Base-by-base conservation (phyloP, 495 filamentous ascomycete genomes). In the Letharia columbiana region DNA sequence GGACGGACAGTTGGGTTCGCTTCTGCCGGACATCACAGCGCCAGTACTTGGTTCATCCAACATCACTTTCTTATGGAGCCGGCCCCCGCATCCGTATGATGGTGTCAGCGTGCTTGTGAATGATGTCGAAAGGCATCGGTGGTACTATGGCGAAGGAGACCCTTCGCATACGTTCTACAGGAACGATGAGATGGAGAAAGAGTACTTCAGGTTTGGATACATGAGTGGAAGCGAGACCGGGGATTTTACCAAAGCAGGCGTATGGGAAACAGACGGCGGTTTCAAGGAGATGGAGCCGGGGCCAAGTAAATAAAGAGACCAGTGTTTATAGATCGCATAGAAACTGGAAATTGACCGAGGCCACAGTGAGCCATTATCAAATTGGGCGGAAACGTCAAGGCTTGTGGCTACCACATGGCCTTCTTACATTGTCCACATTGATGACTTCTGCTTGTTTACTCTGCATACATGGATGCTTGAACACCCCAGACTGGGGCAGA, bases 31-130 rank as follows among this genome's bases (percentile, higher is more conserved):
- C 37, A 76, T 96, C 64, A 74, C 78, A 12, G 68, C 62, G 7
- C 66, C 66, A 31, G 59, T 69, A 2, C 52, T 64, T 15, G 65
- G 62, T 15, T 52, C 61, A 13, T 54, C 57, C 6, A 79, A 88
- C 76, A 77, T 83, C 79, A 79, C 84, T 40, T 81, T 93, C 78
- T 62, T 83, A 17, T 79, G 85, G 68, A 80, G 75, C 71, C 75
- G 76, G 41, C 72, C 73, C 44, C 79, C 79, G 31, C 80, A 78
- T 68, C 70, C 74, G 6, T 80, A 78, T 60, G 86, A 96, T 71
- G 94, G 93, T 0, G 80, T 98, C 23, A 93, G 90, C 66, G 85
- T 97, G 23, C 77, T 98, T 1, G 88, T 98, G 35, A 96, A 98
- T 72, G 94, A 98, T 67, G 94, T 98, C 0, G 94, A 98, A 75